These are phyloP conservation scores for Xanthoconium separans DNA, from an alignment of 1,284 basidiomycete genomes.

Conservation along the genomic window DNA sequence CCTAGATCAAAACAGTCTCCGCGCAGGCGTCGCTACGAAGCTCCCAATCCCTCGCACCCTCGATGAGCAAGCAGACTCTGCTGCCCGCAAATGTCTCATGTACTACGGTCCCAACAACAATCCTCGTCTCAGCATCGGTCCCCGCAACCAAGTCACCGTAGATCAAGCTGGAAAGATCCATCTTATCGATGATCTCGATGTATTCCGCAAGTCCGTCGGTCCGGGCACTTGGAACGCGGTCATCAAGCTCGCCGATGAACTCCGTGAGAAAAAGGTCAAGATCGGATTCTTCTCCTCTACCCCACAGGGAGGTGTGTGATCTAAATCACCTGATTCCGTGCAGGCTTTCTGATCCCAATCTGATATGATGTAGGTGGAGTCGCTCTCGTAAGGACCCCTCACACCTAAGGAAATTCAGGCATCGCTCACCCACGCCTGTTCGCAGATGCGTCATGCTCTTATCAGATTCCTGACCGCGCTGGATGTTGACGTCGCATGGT, in stretches of 20 bases:
- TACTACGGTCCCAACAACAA: conserved; percentile 79
- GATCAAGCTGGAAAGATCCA: conserved; percentile 80
- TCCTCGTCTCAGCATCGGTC: conserved; percentile 73
- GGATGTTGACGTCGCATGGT: conserved; percentile 83
- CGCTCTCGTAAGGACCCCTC: conserved; percentile 60
- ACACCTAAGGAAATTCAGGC: conserved; percentile 4
- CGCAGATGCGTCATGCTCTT: conserved; percentile 84
- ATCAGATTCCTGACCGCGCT: conserved; percentile 77
- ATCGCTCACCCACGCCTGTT: conserved; percentile 23
- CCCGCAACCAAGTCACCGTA: conserved; percentile 78
- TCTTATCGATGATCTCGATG: conserved; percentile 73
- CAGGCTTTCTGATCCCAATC: conserved; percentile 25
- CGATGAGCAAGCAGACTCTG: conserved; percentile 81
- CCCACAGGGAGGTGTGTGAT: conserved; percentile 73
- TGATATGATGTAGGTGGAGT: conserved; percentile 65
- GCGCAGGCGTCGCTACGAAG: conserved; percentile 49
- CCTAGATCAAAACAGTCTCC: conserved; percentile 38
- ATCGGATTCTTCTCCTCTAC: conserved; percentile 90
- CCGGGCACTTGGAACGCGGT: conserved; percentile 75
- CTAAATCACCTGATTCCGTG: conserved; percentile 4
- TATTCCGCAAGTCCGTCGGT: conserved; percentile 66
- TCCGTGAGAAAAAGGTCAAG: conserved; percentile 79
- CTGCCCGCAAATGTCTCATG: conserved; percentile 78
- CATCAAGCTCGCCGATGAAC: conserved; percentile 74
- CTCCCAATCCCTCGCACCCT: conserved; percentile 73